A percentile compares a stretch with the other conserved stretches of the same genome.
These are phyloP conservation scores for Backusella circina DNA, from an alignment of 192 early-diverging fungal genomes.

Conservation along the genomic window DNA sequence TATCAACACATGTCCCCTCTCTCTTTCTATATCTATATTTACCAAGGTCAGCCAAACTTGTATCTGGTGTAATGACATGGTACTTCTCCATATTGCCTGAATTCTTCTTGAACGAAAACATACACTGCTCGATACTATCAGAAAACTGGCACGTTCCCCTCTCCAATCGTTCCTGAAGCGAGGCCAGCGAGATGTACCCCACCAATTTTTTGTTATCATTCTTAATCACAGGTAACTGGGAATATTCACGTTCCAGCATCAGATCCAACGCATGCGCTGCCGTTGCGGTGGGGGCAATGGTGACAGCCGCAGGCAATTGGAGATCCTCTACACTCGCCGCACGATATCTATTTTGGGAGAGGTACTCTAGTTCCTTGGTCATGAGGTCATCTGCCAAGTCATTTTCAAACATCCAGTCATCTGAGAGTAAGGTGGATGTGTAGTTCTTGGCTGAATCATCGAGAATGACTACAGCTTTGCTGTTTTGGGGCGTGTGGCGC, in stretches of 20 bases:
- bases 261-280: conserved; percentile 64
- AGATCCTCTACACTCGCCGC: conserved; percentile 82
- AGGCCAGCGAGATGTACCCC: conserved; percentile 71
- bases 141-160: conserved; percentile 41
- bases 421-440: conserved; percentile 61
- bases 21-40: background rate
- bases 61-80: conserved; percentile 76
- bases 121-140: conserved; percentile 54
- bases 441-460: conserved; percentile 73
- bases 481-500: conserved; percentile 30
- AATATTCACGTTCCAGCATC: conserved; percentile 82
- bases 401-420: conserved; percentile 79
- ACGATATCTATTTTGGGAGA: conserved; percentile 64
- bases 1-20: background rate
- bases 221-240: conserved; percentile 80
- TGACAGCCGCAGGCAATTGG: conserved; percentile 76
- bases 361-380: conserved; percentile 52
- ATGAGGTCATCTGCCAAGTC: conserved; percentile 65
- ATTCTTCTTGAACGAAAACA: conserved; percentile 59
- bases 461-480: conserved; percentile 53
- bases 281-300: conserved; percentile 54
- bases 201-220: conserved; percentile 58
- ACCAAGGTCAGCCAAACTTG: conserved; percentile 69
- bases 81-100: conserved; percentile 39
- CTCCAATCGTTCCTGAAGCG: conserved; percentile 55